Base-by-base conservation (phyloP, 441 rosid species). In the Eutrema salsugineum region DNA sequence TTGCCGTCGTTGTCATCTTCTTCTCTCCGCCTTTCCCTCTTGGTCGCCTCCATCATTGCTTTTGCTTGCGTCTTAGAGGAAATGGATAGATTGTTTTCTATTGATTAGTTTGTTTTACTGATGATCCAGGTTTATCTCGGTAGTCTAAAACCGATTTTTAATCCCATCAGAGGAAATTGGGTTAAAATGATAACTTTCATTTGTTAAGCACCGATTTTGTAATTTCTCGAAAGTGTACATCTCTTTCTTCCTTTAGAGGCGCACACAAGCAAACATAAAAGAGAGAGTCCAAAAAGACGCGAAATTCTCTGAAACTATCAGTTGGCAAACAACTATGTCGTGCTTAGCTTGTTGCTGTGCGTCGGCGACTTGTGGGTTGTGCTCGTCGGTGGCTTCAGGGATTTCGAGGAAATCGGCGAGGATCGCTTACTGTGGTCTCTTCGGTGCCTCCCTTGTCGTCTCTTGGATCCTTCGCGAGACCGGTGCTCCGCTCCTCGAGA, bases 401-500 rank as follows among this genome's bases (percentile, higher is more conserved):
- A 76, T 94, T 51, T 55, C 99, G 32, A 89, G 83, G 78, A 86
- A 78, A 77, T 94, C 98, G 2, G 98, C 98, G 30, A 85, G 99
- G 77, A 85, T 95, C 43, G 95, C 91, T 69, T 95, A 92, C 72
- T 92, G 97, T 69, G 99, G 94, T 66, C 96, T 95, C 78, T 92
- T 92, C 46, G 99, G 97, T 27, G 82, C 86, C n/a, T 92, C 99
- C 33, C 80, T 95, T 7, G 76, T 92, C 73, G 86, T 92, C 69
- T 89, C 99, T 19, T 95, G 99, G 99, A 72, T 94, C 58, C 91
- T 94, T 44, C 78, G 99, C 55, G 95, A 89, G 81, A 79, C 91
- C 24, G 93, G 68, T 12, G 90, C 92, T 66, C 98, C 99, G 42
- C 87, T 94, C 19, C 78, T 95, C 72, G 77, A 95, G 83, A 87